phyloP scores from a whole-genome alignment of 345 rosid species.

The Aquilaria malaccensis region DNA sequence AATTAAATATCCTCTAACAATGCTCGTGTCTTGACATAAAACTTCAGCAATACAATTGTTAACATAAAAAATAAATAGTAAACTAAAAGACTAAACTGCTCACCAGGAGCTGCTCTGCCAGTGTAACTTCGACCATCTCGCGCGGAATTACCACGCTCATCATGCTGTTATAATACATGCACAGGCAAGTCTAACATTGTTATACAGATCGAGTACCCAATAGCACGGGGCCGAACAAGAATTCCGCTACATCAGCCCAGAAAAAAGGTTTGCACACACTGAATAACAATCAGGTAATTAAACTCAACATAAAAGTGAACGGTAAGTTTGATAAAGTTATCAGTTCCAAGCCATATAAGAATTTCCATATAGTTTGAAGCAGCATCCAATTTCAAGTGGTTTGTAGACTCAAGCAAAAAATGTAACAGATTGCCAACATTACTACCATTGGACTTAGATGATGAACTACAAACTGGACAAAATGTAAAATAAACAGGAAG shows the following conservation, averaged over 20 bases:
- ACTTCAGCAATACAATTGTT: too few species aligned
- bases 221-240: conserved; percentile 41
- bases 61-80: conserved; percentile 1
- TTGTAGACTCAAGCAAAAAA: too few species aligned
- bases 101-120: conserved; percentile 50
- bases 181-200: conserved; percentile 81
- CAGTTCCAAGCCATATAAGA: conserved; percentile 9
- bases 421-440: too few species aligned
- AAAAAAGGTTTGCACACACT: conserved; percentile 35
- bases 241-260: conserved; percentile 47
- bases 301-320: conserved; percentile 18
- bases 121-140: conserved; percentile 60
- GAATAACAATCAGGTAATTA: conserved; percentile 33
- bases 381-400: too few species aligned
- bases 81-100: conserved; percentile 11
- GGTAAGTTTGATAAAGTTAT: conserved; percentile 5
- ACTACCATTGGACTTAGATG: too few species aligned
- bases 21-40: too few species aligned
- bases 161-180: conserved; percentile 83
- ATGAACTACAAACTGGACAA: not conserved
- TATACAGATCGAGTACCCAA: conserved; percentile 48
- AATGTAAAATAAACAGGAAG: not conserved
- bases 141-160: conserved; percentile 58
- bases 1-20: too few species aligned
- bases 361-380: too few species aligned